phyloP scores from a whole-genome alignment of 768 basidiomycete genomes.

The Dendrothele bispora region DNA sequence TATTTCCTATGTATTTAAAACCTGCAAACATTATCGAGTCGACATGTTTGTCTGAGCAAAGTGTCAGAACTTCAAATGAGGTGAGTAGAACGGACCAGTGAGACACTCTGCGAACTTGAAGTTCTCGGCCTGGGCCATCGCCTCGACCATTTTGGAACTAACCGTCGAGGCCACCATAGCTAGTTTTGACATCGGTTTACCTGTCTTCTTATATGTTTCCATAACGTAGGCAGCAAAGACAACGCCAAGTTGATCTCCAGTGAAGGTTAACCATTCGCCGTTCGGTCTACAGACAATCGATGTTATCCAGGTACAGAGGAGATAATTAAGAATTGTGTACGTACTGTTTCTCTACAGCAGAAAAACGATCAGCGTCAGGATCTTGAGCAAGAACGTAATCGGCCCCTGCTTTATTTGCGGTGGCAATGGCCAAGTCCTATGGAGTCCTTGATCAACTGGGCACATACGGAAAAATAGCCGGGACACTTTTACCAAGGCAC shows the following conservation, averaged over 20 bases:
- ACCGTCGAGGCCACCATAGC: constrained; percentile 90
- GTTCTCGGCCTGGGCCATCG: constrained; percentile 73
- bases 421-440: constrained; percentile 70
- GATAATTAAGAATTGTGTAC: constrained; percentile 8
- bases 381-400: constrained; percentile 83
- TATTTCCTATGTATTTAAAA: constrained; percentile 91
- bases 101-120: constrained; percentile 85
- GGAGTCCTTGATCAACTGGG: neutral
- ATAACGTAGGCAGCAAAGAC: constrained; percentile 45
- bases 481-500: constrained; percentile 45
- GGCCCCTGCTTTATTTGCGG: constrained; percentile 53
- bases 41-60: constrained; percentile 14
- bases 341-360: constrained; percentile 71
- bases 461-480: neutral
- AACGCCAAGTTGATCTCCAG: constrained; percentile 80
- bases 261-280: constrained; percentile 70
- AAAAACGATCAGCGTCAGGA: constrained; percentile 84
- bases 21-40: constrained; percentile 38
- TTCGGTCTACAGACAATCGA: constrained; percentile 28
- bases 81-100: constrained; percentile 54
- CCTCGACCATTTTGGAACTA: constrained; percentile 86
- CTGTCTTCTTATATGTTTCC: constrained; percentile 39
- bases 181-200: constrained; percentile 53
- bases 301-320: constrained; percentile 6
- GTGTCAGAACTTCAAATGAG: too few species aligned